These are phyloP conservation scores for Bisporella sp. DNA, from an alignment of 2,329 filamentous ascomycete genomes.

Conservation along the genomic window DNA sequence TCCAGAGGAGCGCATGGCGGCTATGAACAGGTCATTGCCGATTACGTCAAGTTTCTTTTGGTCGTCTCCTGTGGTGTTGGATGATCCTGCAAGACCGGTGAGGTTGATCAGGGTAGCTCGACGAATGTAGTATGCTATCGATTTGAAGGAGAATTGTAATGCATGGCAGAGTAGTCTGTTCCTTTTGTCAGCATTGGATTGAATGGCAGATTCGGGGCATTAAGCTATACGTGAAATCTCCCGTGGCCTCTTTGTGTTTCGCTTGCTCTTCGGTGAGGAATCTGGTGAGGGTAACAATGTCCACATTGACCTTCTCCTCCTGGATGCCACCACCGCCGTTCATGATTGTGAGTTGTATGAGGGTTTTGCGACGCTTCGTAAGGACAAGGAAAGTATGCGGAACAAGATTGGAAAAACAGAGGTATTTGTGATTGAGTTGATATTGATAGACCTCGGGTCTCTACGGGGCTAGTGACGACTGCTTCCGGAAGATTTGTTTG, in stretches of 20 bases:
- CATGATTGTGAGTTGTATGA: conserved; percentile 15
- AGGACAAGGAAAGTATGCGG: neutral
- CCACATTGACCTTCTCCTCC: conserved; percentile 82
- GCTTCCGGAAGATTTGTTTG: no score
- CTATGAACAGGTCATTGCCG: conserved; percentile 95
- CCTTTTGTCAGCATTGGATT: conserved; percentile 7
- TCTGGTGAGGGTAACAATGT: conserved; percentile 91
- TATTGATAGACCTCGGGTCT: conserved; percentile 22
- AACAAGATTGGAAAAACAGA: conserved; percentile 6
- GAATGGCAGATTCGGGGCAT: neutral
- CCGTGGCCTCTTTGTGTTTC: conserved; percentile 90
- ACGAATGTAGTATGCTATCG: conserved; percentile 98
- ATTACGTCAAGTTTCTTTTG: conserved; percentile 99
- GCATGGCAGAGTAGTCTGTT: conserved; percentile 87
- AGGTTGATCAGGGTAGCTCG: conserved; percentile 93
- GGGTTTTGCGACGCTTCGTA: no score
- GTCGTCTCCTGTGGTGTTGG: conserved; percentile 93
- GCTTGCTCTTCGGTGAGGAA: conserved; percentile 94
- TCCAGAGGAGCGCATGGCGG: conserved; percentile 87
- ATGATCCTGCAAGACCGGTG: conserved; percentile 87
- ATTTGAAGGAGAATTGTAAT: conserved; percentile 99
- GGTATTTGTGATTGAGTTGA: conserved; percentile 6
- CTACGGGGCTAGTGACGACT: conserved; percentile 7
- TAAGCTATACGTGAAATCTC: conserved; percentile 90
- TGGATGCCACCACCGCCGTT: conserved; percentile 25